These are phyloP conservation scores for Misopates orontium DNA, from an alignment of 257 asterid genomes.

Conservation along the genomic window DNA sequence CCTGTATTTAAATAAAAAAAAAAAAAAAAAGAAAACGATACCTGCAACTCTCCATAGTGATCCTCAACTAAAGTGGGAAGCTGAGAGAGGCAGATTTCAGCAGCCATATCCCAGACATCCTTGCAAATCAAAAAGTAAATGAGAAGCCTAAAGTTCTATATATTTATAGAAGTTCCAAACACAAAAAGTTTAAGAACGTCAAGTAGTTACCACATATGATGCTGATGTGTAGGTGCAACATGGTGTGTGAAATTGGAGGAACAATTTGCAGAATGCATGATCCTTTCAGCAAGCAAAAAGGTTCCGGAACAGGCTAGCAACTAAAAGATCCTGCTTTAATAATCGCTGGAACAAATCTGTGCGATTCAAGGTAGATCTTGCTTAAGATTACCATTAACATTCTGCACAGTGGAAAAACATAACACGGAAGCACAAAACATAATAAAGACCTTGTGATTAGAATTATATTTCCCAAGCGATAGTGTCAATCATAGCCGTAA, in stretches of 20 bases:
- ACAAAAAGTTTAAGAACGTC: slow-evolving; percentile 13
- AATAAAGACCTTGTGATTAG: slow-evolving; percentile 36
- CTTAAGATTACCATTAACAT: slow-evolving; percentile 18
- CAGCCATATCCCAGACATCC: slow-evolving; percentile 99
- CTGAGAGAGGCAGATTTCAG: slow-evolving; percentile 98
- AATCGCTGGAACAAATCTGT: slow-evolving; percentile 92
- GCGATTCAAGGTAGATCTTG: slow-evolving; percentile 31
- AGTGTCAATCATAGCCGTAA: slow-evolving; percentile 98
- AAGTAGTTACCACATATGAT: slow-evolving; percentile 88
- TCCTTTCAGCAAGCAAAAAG: slow-evolving; percentile 97
- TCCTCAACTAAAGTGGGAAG: slow-evolving; percentile 87
- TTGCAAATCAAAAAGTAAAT: slow-evolving; percentile 39
- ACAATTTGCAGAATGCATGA: slow-evolving; percentile 99
- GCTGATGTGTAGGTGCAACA: slow-evolving; percentile 96
- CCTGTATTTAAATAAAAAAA: slow-evolving; percentile 6
- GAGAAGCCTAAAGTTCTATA: background rate
- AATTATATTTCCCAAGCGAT: slow-evolving; percentile 99
- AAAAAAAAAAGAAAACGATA: no score
- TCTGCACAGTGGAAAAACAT: slow-evolving; percentile 10
- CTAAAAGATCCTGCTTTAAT: slow-evolving; percentile 97
- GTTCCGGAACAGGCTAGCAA: slow-evolving; percentile 94
- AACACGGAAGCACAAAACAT: background rate
- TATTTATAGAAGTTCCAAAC: background rate
- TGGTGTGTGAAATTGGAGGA: slow-evolving; percentile 90
- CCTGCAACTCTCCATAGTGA: slow-evolving; percentile 97